These are phyloP conservation scores for Leishmania braziliensis DNA, from an alignment of 208 protist genomes.

Conservation along the genomic window DNA sequence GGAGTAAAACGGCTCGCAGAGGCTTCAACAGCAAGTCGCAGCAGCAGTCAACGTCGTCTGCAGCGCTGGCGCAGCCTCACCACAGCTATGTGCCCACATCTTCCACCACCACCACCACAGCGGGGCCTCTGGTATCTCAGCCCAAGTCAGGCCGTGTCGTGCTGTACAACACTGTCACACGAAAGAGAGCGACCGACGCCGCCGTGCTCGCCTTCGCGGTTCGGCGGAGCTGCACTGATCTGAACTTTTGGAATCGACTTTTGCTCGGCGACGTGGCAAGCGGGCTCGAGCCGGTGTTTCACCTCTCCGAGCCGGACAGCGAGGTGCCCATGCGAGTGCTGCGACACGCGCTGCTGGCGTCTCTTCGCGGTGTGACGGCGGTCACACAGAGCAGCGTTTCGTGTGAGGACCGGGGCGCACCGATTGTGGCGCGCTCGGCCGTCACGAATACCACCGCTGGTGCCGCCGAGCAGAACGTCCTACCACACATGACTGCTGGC, in stretches of 20 bases:
- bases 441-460: not conserved
- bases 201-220: conserved; percentile 68
- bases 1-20: not conserved
- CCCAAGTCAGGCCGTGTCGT: conserved; percentile 22
- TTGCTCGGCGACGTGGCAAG: conserved; percentile 24
- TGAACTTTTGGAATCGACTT: conserved; percentile 47
- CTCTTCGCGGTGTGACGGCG: conserved; percentile 25
- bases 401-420: not conserved
- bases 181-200: conserved; percentile 53
- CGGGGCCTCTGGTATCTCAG: not conserved
- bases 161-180: conserved; percentile 69
- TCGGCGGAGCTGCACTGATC: conserved; percentile 64
- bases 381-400: not conserved
- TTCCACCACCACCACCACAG: not conserved
- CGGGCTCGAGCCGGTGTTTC: conserved; percentile 39
- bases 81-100: too few relatives aligned
- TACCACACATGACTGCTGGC: not conserved
- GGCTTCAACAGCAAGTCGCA: not conserved
- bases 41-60: not conserved
- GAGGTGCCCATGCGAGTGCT: conserved; percentile 56
- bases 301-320: conserved; percentile 41
- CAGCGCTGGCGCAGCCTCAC: not conserved
- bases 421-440: not conserved
- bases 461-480: not conserved
- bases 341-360: conserved; percentile 47